Base-by-base conservation (phyloP, 2,329 filamentous ascomycete genomes). In the Leptographium lundbergii region DNA sequence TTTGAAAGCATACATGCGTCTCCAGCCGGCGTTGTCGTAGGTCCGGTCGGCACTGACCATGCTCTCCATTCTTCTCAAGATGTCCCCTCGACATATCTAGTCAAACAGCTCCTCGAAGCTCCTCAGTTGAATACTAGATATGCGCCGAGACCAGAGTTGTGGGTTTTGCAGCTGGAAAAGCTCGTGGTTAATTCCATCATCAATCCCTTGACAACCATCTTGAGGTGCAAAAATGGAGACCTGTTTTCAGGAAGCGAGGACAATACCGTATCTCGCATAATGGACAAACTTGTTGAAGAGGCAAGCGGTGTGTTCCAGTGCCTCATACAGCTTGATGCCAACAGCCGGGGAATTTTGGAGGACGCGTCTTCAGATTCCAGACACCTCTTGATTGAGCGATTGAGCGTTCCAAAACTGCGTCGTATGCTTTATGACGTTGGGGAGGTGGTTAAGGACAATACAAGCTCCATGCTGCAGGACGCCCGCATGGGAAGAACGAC, bases 171-270 rank as follows among this genome's bases (percentile, higher is more conserved):
- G 72, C 79, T 96, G 3, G 89, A 95, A 67, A 96, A 96, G 70
- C 76, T 96, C 1, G 87, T 88, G 1, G 77, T 91, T 57, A 96
- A 95, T 68, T 78, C 82, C 42, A 75, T 91, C 36, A 82, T 96
- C 66, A 95, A 96, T 67, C 89, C 92, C 0, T 73, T 96, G n/a
- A 94, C 89, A 0, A 87, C 86, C 0, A 73, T 96, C 11, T 76
- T 94, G 59, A 79, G 87, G 58, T 86, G 85, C 68, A 82, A 82
- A 62, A 96, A 96, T 65, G 90, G 91, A n/a, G 77, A 79, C 6
- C 70, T 96, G 0, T 82, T 95, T 19, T 78, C 79, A 62, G 29
- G 25, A 4, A 5, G 22, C 17, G 14, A 14, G 19, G 4, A 14
- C 47, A 29, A 75, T 48, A 19, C 7, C 7, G 17, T 54, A 4